Evolutionary conservation across 805 yeast species (phyloP).

Genomic region (Teunomyces atbi): DNA sequence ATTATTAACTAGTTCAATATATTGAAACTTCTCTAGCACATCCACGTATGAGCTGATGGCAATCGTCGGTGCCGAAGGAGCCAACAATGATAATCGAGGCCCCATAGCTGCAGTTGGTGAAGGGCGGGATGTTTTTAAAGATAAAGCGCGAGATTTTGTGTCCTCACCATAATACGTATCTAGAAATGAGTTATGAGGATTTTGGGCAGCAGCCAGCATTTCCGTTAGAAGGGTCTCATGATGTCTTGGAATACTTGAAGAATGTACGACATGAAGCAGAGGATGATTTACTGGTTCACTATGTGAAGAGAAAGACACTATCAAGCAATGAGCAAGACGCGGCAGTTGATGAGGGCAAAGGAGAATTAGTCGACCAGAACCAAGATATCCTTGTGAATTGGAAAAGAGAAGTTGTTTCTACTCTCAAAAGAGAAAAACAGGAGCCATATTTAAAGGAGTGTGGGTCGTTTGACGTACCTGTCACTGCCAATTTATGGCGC

Average conservation of each 20-base stretch:
- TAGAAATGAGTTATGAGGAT: conserved; percentile 14
- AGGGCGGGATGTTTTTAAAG: not conserved
- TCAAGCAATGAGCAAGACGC: not conserved
- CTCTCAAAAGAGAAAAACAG: not conserved
- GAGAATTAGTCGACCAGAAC: conserved; percentile 1
- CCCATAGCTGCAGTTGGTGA: conserved; percentile 57
- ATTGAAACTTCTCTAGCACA: conserved; percentile 72
- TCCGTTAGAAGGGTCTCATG: conserved; percentile 12
- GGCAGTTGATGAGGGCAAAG: conserved; percentile 4
- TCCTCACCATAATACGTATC: not conserved
- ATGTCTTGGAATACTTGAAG: conserved; percentile 24
- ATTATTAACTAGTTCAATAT: conserved; percentile 70
- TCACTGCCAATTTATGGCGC: conserved; percentile 32
- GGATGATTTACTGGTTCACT: conserved; percentile 17
- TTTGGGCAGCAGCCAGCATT: conserved; percentile 34
- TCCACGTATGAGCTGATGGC: conserved; percentile 89
- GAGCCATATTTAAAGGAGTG: not conserved
- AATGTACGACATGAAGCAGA: conserved; percentile 34
- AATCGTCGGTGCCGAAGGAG: conserved; percentile 90
- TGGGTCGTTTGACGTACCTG: conserved; percentile 15
- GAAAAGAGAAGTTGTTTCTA: not conserved
- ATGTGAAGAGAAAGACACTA: not conserved
- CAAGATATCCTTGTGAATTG: not conserved
- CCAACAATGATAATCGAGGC: conserved; percentile 75
- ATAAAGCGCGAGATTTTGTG: conserved; percentile 1